Base-by-base conservation (phyloP, 179 eudicot genomes). In the Beta corolliflora region DNA sequence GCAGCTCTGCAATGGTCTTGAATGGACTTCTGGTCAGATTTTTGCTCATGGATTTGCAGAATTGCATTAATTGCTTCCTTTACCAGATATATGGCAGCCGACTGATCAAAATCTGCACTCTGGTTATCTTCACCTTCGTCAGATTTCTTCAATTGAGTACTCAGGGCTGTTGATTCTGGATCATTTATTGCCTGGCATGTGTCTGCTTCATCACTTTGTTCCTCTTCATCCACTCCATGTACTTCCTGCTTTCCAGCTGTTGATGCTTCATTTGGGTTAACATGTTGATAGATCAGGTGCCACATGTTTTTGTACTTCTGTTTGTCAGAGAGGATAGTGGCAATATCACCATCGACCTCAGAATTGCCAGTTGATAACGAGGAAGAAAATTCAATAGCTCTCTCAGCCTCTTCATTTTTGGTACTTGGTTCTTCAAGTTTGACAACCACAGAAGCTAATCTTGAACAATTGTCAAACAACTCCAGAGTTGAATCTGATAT, bases 41-140 rank as follows among this genome's bases (percentile, higher is more conserved):
- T 79, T 65, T 88, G 91, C 52, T 89, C 97, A 67, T 89, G 88
- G 80, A 71, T 80, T 72, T 75, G 83, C 41, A 95, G 90, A 67
- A 94, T 91, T 83, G 92, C 93, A 81, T 89, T 83, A 77, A 96
- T 90, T 64, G 98, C 96, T 73, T 94, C 93, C 81, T 76, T 85
- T 68, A 96, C 92, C 58, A 96, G 89, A 77, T 88, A 88, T 76
- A 94, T 84, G 23, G 89, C 91, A 54, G 82, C 86, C 63, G 84
- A 72, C 76, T 84, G 87, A 71, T 84, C 81, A 52, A 72, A 36
- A 9, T 53, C 81, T 75, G 66, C 63, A 59, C 76, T 76, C 44
- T 75, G 81, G 29, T 45, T 71, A 41, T 76, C 72, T 53, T 81
- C 66, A 10, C 76, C 80, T 75, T 48, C 67, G 59, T 50, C 67